Percentiles rank a stretch among this genome's conserved stretches.
Conservation (phyloP, 2,329 filamentous ascomycete species). For the Grosmannia huntii region DNA sequence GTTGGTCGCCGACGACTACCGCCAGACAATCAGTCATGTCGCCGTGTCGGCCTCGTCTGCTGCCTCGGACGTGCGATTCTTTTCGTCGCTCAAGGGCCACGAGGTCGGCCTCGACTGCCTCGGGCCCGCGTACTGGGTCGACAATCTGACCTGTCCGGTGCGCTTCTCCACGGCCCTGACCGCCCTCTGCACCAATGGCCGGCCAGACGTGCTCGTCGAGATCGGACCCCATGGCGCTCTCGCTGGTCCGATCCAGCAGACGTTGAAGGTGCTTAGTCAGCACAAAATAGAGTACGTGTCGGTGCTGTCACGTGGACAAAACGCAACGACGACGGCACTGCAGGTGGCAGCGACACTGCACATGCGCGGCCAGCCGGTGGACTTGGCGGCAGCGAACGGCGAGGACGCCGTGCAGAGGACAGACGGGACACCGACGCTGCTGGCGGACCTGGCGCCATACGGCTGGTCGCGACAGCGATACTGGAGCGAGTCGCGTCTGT, state of each 20-base stretch:
- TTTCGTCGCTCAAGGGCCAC: too few species aligned
- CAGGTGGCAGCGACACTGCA: constrained; percentile 32
- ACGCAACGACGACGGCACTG: constrained; percentile 29
- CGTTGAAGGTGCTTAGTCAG: constrained; percentile 10
- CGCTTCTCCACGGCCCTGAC: constrained; percentile 23
- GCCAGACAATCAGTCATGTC: not conserved
- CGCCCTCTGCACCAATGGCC: constrained; percentile 12
- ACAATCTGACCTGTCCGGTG: constrained; percentile 26
- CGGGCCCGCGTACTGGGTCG: constrained; percentile 15
- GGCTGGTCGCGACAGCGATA: constrained; percentile 34
- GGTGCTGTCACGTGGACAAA: constrained; percentile 37
- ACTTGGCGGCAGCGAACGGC: constrained; percentile 32
- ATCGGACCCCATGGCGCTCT: constrained; percentile 36
- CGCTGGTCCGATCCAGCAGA: constrained; percentile 36
- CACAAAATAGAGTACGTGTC: constrained; percentile 18
- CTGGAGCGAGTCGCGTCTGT: constrained; percentile 35
- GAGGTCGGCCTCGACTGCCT: too few species aligned
- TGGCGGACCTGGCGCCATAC: constrained; percentile 17
- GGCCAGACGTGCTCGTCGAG: constrained; percentile 29
- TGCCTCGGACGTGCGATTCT: too few species aligned
- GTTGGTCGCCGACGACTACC: constrained; percentile 33
- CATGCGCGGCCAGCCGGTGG: constrained; percentile 21
- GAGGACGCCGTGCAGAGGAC: not conserved
- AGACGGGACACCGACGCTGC: not conserved
- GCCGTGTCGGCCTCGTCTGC: too few species aligned